A percentile compares a stretch with the other conserved stretches of the same genome.
These are phyloP conservation scores for Petasospora fabianii DNA, from an alignment of 1,139 yeast species.

Conservation along the genomic window DNA sequence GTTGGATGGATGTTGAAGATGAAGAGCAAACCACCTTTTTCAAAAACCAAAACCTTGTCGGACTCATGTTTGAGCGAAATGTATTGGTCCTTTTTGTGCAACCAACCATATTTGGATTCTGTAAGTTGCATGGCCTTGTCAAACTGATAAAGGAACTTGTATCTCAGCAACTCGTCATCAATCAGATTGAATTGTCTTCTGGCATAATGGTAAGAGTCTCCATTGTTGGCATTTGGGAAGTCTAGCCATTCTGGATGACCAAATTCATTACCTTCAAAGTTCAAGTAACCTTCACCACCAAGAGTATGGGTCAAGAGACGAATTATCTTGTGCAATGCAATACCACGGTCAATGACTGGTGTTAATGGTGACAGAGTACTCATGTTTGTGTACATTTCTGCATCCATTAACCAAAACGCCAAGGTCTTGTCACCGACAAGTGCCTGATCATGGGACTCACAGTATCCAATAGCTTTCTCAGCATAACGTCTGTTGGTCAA, in stretches of 20 bases:
- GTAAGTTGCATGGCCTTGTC: conserved; percentile 80
- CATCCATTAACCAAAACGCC: conserved; percentile 98
- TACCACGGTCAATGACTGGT: conserved; percentile 80
- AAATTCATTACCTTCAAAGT: conserved; percentile 96
- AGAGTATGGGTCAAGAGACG: conserved; percentile 79
- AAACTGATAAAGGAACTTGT: conserved; percentile 71
- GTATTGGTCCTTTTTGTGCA: conserved; percentile 76
- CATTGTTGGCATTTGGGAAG: conserved; percentile 88
- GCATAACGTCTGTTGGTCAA: conserved; percentile 85
- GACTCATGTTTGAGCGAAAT: conserved; percentile 83
- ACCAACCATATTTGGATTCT: conserved; percentile 68
- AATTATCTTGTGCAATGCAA: conserved; percentile 86
- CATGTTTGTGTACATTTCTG: conserved; percentile 97
- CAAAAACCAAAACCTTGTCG: conserved; percentile 86
- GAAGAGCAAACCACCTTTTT: conserved; percentile 80
- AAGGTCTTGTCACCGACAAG: conserved; percentile 94
- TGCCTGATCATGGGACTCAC: conserved; percentile 97
- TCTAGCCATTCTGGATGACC: conserved; percentile 99
- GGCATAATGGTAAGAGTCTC: conserved; percentile 88
- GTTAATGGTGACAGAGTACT: conserved; percentile 69
- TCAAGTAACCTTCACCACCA: conserved; percentile 95
- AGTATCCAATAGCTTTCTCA: conserved; percentile 87
- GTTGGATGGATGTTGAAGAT: conserved; percentile 88
- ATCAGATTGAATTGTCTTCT: conserved; percentile 89
- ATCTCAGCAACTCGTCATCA: conserved; percentile 75